These are phyloP conservation scores for Aspergillus nidulans DNA, from an alignment of 495 filamentous ascomycete genomes.

Conservation along the genomic window DNA sequence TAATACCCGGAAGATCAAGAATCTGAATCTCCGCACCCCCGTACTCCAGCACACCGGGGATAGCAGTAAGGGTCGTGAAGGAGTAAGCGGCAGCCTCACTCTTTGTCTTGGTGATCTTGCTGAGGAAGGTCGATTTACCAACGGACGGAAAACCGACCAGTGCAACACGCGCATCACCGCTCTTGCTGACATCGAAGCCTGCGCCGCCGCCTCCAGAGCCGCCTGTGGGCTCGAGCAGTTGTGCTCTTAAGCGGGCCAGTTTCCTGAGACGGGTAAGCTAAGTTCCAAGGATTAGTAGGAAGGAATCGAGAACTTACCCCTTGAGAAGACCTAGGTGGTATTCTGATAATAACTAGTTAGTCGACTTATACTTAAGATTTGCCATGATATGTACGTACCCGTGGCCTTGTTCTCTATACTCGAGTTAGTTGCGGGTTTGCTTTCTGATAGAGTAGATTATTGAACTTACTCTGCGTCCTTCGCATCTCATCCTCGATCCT, in stretches of 20 bases:
- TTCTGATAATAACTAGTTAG: constrained; percentile 57
- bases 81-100: constrained; percentile 95
- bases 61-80: constrained; percentile 97
- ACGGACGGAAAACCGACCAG: constrained; percentile 98
- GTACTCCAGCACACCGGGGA: constrained; percentile 97
- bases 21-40: constrained; percentile 98
- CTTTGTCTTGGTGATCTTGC: constrained; percentile 98
- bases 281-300: background rate
- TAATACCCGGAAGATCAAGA: constrained; percentile 97
- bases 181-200: constrained; percentile 97
- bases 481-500: constrained; percentile 99
- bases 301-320: constrained; percentile 55
- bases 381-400: constrained; percentile 51
- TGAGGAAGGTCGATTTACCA: constrained; percentile 97
- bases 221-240: constrained; percentile 86
- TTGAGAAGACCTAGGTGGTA: constrained; percentile 98
- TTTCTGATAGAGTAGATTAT: constrained; percentile 11
- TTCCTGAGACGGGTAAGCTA: constrained; percentile 47
- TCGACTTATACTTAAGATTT: background rate
- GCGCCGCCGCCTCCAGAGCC: constrained; percentile 71
- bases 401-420: constrained; percentile 96
- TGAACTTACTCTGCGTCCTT: constrained; percentile 81
- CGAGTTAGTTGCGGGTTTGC: constrained; percentile 32
- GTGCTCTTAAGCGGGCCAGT: constrained; percentile 89
- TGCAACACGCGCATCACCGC: constrained; percentile 93